Percentiles rank a stretch among this genome's conserved stretches.
Evolutionary conservation across 1,139 yeast genomes (phyloP).

Genomic region (Hyphopichia fennica): DNA sequence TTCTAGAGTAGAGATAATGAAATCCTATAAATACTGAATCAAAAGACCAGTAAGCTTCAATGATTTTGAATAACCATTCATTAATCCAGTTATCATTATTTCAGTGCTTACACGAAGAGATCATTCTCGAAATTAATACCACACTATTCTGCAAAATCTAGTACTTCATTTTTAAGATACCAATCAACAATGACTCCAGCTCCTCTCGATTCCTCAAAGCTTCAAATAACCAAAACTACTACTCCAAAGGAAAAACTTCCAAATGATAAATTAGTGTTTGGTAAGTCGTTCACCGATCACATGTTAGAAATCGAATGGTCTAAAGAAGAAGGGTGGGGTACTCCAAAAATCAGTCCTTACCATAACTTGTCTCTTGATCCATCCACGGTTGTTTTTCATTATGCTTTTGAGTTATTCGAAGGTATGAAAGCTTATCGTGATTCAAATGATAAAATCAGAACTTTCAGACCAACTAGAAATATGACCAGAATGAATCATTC

Average conservation of each 20-base stretch:
- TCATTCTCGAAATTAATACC: too few species aligned
- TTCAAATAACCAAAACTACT: slow-evolving; percentile 56
- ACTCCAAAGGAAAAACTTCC: slow-evolving; percentile 68
- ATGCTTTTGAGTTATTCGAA: slow-evolving; percentile 92
- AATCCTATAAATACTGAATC: too few species aligned
- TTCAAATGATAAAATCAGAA: slow-evolving; percentile 62
- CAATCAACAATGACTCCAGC: too few species aligned
- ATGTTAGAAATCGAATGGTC: slow-evolving; percentile 90
- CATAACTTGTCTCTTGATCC: slow-evolving; percentile 79
- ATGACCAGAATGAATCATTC: slow-evolving; percentile 89
- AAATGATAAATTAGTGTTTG: slow-evolving; percentile 78
- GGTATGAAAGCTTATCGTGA: slow-evolving; percentile 94
- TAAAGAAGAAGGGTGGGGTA: slow-evolving; percentile 74
- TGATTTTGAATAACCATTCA: too few species aligned
- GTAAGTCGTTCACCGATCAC: slow-evolving; percentile 85
- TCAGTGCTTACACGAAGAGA: too few species aligned
- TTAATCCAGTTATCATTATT: too few species aligned
- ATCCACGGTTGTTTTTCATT: slow-evolving; percentile 86
- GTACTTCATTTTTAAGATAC: too few species aligned
- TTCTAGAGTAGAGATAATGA: too few species aligned
- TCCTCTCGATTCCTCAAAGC: slow-evolving; percentile 72
- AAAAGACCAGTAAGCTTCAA: too few species aligned
- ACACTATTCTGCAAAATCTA: too few species aligned
- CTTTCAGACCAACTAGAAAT: slow-evolving; percentile 90
- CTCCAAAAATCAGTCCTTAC: slow-evolving; percentile 87